Conservation (phyloP, 2,329 filamentous ascomycete species). For the Chaetomiaceae sp. region DNA sequence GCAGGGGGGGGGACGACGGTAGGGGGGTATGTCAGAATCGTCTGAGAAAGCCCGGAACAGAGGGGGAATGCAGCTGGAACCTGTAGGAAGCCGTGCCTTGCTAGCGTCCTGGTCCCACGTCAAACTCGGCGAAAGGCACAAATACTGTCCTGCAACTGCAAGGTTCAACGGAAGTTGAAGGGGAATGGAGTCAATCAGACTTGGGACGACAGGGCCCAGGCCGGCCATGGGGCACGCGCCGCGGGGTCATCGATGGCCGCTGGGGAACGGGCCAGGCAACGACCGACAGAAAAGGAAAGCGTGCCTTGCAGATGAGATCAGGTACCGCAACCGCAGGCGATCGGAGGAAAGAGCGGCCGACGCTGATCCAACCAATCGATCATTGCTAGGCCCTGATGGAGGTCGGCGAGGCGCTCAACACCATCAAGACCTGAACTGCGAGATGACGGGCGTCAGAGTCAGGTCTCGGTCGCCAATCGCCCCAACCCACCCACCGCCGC, state of each 20-base stretch:
- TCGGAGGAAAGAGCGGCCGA: background rate
- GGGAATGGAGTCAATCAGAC: no score
- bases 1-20: slow-evolving; percentile 29
- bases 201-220: background rate
- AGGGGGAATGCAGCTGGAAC: slow-evolving; percentile 5
- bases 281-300: slow-evolving; percentile 6
- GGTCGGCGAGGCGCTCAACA: slow-evolving; percentile 11
- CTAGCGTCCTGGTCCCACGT: background rate
- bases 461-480: background rate
- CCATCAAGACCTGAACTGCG: background rate
- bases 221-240: background rate
- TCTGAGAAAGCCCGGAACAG: slow-evolving; percentile 18
- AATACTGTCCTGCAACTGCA: no score
- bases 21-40: slow-evolving; percentile 16
- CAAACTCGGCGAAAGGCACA: background rate
- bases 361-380: background rate
- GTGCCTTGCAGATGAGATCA: slow-evolving; percentile 12
- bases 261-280: background rate
- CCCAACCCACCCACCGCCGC: background rate
- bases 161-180: no score
- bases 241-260: background rate
- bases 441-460: background rate
- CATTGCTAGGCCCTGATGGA: background rate
- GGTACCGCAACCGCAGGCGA: background rate
- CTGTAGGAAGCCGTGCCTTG: slow-evolving; percentile 1